Conservation (phyloP, 2,329 filamentous ascomycete species). For the Cladosporium sphaerospermum region DNA sequence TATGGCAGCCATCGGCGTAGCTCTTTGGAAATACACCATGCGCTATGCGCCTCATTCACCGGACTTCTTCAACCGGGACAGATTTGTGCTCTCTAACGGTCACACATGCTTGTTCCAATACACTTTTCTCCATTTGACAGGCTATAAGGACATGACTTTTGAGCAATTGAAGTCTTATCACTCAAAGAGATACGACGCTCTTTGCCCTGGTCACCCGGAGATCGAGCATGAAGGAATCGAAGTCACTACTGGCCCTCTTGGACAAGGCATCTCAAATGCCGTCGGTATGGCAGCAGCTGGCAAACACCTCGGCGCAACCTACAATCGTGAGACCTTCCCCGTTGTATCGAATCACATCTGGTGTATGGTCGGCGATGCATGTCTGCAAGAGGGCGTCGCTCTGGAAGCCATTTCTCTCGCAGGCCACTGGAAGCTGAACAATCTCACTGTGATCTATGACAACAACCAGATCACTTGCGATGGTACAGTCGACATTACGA, state of each 20-base stretch:
- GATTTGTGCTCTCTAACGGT: constrained; percentile 41
- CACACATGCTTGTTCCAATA: constrained; percentile 9
- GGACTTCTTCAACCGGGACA: constrained; percentile 39
- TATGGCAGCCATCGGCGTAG: constrained; percentile 41
- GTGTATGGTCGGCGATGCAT: constrained; percentile 55
- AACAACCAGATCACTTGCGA: constrained; percentile 58
- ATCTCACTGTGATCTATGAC: constrained; percentile 54
- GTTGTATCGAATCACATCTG: constrained; percentile 49
- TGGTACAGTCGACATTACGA: constrained; percentile 49
- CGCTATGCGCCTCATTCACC: constrained; percentile 35
- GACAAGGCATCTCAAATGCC: constrained; percentile 56
- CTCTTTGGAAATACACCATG: constrained; percentile 41
- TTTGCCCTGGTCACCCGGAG: constrained; percentile 53
- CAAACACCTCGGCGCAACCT: constrained; percentile 50
- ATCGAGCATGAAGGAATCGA: constrained; percentile 54
- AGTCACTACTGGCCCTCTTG: constrained; percentile 54
- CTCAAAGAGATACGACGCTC: constrained; percentile 32
- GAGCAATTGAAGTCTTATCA: constrained; percentile 54
- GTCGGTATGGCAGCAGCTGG: constrained; percentile 54
- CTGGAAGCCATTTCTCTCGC: constrained; percentile 53
- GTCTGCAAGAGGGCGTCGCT: constrained; percentile 53
- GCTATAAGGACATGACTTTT: constrained; percentile 50
- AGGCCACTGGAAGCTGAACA: constrained; percentile 51
- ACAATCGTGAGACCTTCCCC: constrained; percentile 45
- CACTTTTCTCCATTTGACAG: constrained; percentile 48